A percentile compares a stretch with the other conserved stretches of the same genome.
Evolutionary conservation across 2,329 filamentous ascomycete species (phyloP).

Genomic region (Ustilaginoidea virens): DNA sequence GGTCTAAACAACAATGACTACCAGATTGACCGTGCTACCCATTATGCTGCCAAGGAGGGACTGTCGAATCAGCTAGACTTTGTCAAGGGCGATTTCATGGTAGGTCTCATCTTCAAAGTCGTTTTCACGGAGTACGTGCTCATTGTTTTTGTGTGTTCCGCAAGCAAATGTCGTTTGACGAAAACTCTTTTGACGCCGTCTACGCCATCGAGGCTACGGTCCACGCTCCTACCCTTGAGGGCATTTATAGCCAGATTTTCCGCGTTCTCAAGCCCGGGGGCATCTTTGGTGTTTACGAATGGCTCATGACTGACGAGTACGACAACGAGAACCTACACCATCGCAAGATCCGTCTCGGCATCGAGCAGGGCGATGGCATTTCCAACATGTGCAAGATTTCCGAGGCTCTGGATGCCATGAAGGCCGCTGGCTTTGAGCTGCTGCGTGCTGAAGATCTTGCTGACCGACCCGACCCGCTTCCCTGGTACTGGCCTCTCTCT

Average conservation of each 20-base stretch:
- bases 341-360: conserved; percentile 80
- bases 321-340: conserved; percentile 79
- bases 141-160: too few relatives aligned
- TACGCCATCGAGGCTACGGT: conserved; percentile 97
- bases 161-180: conserved; percentile 72
- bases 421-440: conserved; percentile 74
- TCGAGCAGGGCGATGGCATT: conserved; percentile 92
- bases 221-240: conserved; percentile 79
- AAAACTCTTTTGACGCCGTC: conserved; percentile 84
- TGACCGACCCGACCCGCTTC: conserved; percentile 55
- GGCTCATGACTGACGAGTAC: conserved; percentile 95
- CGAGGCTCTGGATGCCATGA: conserved; percentile 69
- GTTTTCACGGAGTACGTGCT: too few relatives aligned
- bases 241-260: conserved; percentile 89
- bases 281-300: conserved; percentile 94
- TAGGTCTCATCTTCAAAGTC: conserved; percentile 15
- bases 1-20: conserved; percentile 99
- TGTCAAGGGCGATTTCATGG: conserved; percentile 96
- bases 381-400: conserved; percentile 89
- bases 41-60: conserved; percentile 69
- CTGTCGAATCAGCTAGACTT: conserved; percentile 68
- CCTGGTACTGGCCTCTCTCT: conserved; percentile 89
- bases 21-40: conserved; percentile 86
- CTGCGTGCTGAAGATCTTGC: conserved; percentile 78
- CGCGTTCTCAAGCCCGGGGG: conserved; percentile 92